phyloP scores from a whole-genome alignment of 257 asterid species.

The Lavandula angustifolia region DNA sequence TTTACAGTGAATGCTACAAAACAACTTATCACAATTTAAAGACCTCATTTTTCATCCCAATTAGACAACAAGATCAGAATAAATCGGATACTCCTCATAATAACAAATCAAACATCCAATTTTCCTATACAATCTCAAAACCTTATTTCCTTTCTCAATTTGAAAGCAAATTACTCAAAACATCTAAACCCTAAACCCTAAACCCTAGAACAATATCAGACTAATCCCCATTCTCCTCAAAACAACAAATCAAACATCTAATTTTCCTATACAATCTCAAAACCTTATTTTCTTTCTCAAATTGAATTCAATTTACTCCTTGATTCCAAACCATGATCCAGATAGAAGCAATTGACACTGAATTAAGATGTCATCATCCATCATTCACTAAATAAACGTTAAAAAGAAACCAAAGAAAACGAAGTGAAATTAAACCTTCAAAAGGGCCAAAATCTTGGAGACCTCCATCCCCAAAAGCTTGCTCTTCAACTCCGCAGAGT shows the following conservation, averaged over 20 bases:
- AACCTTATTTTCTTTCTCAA: neutral
- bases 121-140: too few relatives aligned
- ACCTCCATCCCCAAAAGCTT: constrained; percentile 63
- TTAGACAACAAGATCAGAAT: too few relatives aligned
- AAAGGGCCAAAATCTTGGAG: constrained; percentile 65
- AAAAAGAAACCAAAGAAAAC: neutral
- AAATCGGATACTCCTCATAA: too few relatives aligned
- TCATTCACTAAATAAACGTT: constrained; percentile 5
- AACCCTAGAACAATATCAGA: neutral
- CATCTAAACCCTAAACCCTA: too few relatives aligned
- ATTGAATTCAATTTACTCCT: constrained; percentile 6
- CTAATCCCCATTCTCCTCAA: neutral
- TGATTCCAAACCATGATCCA: constrained; percentile 19
- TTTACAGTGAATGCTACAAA: neutral
- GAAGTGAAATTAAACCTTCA: constrained; percentile 55
- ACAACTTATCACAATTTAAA: neutral
- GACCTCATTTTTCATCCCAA: neutral
- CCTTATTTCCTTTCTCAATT: neutral
- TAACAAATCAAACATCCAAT: too few relatives aligned
- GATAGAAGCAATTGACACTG: constrained; percentile 2
- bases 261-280: constrained; percentile 5
- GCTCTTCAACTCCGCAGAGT: constrained; percentile 60
- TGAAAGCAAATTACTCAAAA: too few relatives aligned
- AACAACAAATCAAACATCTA: neutral
- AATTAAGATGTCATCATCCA: neutral